Base-by-base conservation (phyloP, 2,329 filamentous ascomycete genomes). In the Akanthomyces dipterigenus region DNA sequence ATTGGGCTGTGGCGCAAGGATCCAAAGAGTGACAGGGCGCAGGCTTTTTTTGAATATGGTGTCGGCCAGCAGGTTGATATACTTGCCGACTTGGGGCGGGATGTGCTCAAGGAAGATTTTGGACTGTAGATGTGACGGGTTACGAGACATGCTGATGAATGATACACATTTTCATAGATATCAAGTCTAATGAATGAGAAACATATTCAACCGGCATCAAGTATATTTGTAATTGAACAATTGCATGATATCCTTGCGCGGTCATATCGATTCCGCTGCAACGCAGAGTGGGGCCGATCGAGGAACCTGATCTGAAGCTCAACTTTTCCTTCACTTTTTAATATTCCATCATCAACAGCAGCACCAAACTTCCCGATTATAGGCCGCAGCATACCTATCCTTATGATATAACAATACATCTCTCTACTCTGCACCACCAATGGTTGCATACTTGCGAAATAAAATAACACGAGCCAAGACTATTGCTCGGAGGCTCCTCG, bases 31-130 rank as follows among this genome's bases (percentile, higher is more conserved):
- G 70, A 75, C 1, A 72, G 73, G 36, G 77, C 75, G 2, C 71
- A 67, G n/a, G 67, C 71, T 1, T 84, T 84, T 64, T 83, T 83
- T 65, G 73, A 78, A 36, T 75, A 73, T 60, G 76, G 75, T n/a
- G 77, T 85, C 11, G 68, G 82, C 24, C 71, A 76, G 60, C 79
- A 80, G 36, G 68, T 85, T 20, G 73, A 75, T 56, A 69, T 71
- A n/a, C 67, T 85, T 60, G 77, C 81, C 3, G 69, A 68, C 2
- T 69, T 84, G 36, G 81, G 80, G 1, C 67, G 76, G 18, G 57
- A 60, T n/a, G 56, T 63, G 36, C 59, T 61, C 40, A 55, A 50
- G 45, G 45, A 55, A 11, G 59, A 61, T 42, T 55, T 55, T 51
- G 59, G 45, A 2, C 9, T 55, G 20, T 55, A 55, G 34, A 26